Percentiles rank a stretch among this genome's conserved stretches.
These are phyloP conservation scores for Kodamaea jinghongensis DNA, from an alignment of 805 yeast genomes.

Conservation along the genomic window DNA sequence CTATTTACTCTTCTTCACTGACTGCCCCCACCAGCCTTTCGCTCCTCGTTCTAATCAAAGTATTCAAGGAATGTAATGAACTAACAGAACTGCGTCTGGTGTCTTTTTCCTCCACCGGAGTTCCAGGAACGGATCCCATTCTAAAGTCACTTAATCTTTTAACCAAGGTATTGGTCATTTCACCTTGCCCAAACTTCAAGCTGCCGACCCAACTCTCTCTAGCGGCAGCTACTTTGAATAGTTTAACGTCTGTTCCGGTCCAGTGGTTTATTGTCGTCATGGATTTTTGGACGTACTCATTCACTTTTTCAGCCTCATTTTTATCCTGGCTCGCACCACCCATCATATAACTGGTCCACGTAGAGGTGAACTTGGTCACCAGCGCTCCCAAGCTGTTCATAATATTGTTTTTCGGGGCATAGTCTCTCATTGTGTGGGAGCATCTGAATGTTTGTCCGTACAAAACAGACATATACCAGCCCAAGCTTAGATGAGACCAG, in stretches of 20 bases:
- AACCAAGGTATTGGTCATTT: constrained; percentile 48
- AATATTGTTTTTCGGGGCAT: constrained; percentile 30
- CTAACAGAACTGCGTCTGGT: constrained; percentile 29
- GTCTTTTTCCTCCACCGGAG: constrained; percentile 34
- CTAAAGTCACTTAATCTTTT: constrained; percentile 48
- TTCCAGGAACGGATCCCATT: constrained; percentile 17
- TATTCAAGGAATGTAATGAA: constrained; percentile 40
- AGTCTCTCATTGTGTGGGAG: constrained; percentile 17
- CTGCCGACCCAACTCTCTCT: constrained; percentile 21
- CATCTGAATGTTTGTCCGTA: constrained; percentile 55
- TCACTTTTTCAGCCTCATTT: constrained; percentile 12
- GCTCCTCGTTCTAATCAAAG: constrained; percentile 31
- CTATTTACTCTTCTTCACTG: neutral
- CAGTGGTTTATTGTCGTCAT: constrained; percentile 46
- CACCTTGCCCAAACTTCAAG: constrained; percentile 38
- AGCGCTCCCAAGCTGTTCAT: constrained; percentile 29
- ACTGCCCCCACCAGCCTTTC: neutral
- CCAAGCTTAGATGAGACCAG: constrained; percentile 65
- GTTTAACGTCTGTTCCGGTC: constrained; percentile 47
- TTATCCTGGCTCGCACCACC: constrained; percentile 9
- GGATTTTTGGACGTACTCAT: constrained; percentile 26
- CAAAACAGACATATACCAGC: constrained; percentile 71
- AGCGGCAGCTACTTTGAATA: constrained; percentile 43
- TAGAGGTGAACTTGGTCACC: constrained; percentile 37
- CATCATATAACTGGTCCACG: constrained; percentile 36